Base-by-base conservation (phyloP, 805 yeast genomes). In the Priceomyces carsonii region DNA sequence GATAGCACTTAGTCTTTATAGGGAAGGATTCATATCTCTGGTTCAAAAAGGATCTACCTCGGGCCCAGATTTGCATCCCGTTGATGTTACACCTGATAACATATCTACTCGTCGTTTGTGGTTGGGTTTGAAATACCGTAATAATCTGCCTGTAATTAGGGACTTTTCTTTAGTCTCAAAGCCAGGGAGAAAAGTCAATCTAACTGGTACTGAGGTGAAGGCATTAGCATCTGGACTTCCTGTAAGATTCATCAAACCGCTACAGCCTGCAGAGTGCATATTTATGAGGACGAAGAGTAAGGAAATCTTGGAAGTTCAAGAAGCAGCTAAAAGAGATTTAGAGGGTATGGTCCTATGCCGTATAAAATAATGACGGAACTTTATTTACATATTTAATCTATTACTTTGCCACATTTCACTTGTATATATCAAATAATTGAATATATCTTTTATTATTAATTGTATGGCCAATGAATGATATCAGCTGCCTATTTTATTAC, bases 51-150 rank as follows among this genome's bases (percentile, higher is more conserved):
- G 99, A 3, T 84, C 91, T 6, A 68, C 77, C 2, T 57, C 74
- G 7, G 96, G 96, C 1, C 98, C 99, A 9, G 98, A 93, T 58
- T 56, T 66, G 29, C 67, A 66, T 2, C 83, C 90, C 1, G 79
- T 79, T 3, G 89, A 83, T 27, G 85, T 80, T 15, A 89, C 98
- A 0, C 89, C 84, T 21, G 95, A 86, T 55, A 90, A 91, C 55
- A 78, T 93, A 19, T 63, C 95, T 13, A 75, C 90, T 1, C 79
- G 98, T 53, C 75, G 95, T 48, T 72, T 93, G 33, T 93, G 99
- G 99, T 60, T 93, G 14, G 95, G 90, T 2, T 69, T 93, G 57
- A 93, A 93, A 59, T 93, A 93, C 60, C 78, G 91, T 54, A 78
- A 87, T 45, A 79, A 82, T 53, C 69, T 72, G 47, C 83, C 96